A percentile compares a stretch with the other conserved stretches of the same genome.
phyloP scores from a whole-genome alignment of 2,329 filamentous ascomycete species.

The Pseudogymnoascus destructans region DNA sequence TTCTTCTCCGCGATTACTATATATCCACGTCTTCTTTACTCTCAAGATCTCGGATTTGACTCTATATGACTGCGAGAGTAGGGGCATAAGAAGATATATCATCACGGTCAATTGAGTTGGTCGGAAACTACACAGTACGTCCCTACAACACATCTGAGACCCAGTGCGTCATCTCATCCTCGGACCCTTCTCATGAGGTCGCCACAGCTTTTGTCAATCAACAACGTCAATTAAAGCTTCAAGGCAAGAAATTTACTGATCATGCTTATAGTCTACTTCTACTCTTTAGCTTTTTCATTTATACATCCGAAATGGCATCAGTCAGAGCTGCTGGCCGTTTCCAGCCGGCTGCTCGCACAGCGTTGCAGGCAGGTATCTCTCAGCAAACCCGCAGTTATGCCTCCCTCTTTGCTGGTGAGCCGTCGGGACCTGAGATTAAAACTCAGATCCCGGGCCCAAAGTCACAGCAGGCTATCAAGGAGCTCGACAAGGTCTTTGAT shows the following conservation, averaged over 20 bases:
- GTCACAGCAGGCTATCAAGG: conserved; percentile 27
- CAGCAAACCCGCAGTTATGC: neutral
- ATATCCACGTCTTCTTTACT: neutral
- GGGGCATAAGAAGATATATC: neutral
- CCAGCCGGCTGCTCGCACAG: conserved; percentile 17
- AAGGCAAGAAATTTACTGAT: neutral
- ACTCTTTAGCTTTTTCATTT: neutral
- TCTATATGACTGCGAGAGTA: neutral
- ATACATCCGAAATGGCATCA: conserved; percentile 20
- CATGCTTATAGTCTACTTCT: neutral
- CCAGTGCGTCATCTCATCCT: neutral
- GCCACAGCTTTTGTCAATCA: neutral
- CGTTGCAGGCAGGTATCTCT: neutral
- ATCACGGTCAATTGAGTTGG: neutral
- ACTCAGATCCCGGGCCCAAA: conserved; percentile 30
- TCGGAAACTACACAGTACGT: neutral
- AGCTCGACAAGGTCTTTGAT: conserved; percentile 38
- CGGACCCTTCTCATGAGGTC: neutral
- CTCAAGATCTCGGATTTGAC: neutral
- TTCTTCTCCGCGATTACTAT: neutral
- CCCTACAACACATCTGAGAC: neutral
- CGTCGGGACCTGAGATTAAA: conserved; percentile 23
- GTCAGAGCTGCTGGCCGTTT: conserved; percentile 23
- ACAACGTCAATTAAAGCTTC: neutral
- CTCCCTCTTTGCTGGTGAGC: conserved; percentile 25